A percentile compares a stretch with the other conserved stretches of the same genome.
phyloP scores from a whole-genome alignment of 1,284 basidiomycete species.

The Ceratobasidium sp. region DNA sequence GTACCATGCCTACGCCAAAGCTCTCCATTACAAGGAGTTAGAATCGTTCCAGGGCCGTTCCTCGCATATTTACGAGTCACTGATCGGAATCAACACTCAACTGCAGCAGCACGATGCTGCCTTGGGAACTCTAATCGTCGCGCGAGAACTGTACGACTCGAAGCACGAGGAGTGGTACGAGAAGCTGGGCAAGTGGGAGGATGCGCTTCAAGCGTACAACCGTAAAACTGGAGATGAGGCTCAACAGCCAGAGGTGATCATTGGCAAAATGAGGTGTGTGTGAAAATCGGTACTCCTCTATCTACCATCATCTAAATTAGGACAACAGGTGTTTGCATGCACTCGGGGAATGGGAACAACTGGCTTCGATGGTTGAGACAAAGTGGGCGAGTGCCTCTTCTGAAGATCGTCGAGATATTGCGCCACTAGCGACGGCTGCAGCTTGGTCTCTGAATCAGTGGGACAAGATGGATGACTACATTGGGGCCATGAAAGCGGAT shows the following conservation, averaged over 20 bases:
- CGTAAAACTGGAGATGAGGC: conserved; percentile 78
- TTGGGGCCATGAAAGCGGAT: conserved; percentile 91
- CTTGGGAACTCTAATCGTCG: conserved; percentile 91
- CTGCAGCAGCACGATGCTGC: conserved; percentile 97
- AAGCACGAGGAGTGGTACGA: conserved; percentile 99
- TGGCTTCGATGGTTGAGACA: conserved; percentile 88
- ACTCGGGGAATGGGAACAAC: conserved; percentile 96
- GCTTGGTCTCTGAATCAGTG: conserved; percentile 97
- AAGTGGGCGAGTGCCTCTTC: conserved; percentile 86
- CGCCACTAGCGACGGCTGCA: conserved; percentile 96
- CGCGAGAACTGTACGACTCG: conserved; percentile 85
- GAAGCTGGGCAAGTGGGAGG: conserved; percentile 95
- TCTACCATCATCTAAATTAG: conserved; percentile 3
- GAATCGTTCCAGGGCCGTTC: conserved; percentile 91
- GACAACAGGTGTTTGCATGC: conserved; percentile 81
- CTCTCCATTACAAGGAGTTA: conserved; percentile 98
- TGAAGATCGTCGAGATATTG: conserved; percentile 91
- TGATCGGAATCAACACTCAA: conserved; percentile 97
- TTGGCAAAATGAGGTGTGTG: conserved; percentile 83
- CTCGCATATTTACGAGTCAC: conserved; percentile 85
- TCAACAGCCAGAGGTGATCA: conserved; percentile 74
- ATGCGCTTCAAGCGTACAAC: conserved; percentile 90
- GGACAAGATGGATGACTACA: conserved; percentile 99
- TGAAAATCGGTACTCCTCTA: neutral
- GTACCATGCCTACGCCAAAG: conserved; percentile 97